Percentiles rank a stretch among this genome's conserved stretches.
Evolutionary conservation across 2,329 filamentous ascomycete genomes (phyloP).

Genomic region (Onygena corvina): DNA sequence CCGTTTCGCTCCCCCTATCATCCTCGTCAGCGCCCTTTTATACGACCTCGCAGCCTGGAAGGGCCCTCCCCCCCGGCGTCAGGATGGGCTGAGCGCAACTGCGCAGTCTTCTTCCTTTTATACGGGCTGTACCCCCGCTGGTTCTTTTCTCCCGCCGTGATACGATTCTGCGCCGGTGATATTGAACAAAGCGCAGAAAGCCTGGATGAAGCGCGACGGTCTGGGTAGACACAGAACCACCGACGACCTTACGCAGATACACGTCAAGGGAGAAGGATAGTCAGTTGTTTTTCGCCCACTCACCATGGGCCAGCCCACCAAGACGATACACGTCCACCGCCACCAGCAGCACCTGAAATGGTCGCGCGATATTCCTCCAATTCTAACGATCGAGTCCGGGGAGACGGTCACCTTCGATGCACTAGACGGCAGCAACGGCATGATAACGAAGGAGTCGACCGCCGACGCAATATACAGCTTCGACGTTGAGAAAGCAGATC

Average conservation of each 20-base stretch:
- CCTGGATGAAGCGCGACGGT: not conserved
- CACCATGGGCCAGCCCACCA: conserved; percentile 20
- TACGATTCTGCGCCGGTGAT: not conserved
- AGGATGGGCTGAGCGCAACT: not conserved
- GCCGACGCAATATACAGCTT: conserved; percentile 32
- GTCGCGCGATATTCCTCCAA: conserved; percentile 37
- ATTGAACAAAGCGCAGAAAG: not conserved
- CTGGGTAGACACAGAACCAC: not conserved
- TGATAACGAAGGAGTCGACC: conserved; percentile 36
- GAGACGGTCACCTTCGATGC: conserved; percentile 39
- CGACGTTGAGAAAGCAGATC: conserved; percentile 35
- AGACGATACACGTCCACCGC: conserved; percentile 25
- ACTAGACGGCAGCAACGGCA: conserved; percentile 41
- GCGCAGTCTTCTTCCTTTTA: no score
- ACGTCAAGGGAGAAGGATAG: not conserved
- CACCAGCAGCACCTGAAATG: conserved; percentile 38
- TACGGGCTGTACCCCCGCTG: not conserved
- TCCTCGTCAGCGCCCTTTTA: not conserved
- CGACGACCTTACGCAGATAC: not conserved
- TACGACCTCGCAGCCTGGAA: not conserved
- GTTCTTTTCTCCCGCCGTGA: not conserved
- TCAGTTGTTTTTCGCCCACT: not conserved
- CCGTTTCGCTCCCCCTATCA: not conserved
- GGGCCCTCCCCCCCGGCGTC: no score
- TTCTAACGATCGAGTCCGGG: conserved; percentile 39